Evolutionary conservation across 2,329 filamentous ascomycete species (phyloP).

Genomic region (Alternaria dauci): DNA sequence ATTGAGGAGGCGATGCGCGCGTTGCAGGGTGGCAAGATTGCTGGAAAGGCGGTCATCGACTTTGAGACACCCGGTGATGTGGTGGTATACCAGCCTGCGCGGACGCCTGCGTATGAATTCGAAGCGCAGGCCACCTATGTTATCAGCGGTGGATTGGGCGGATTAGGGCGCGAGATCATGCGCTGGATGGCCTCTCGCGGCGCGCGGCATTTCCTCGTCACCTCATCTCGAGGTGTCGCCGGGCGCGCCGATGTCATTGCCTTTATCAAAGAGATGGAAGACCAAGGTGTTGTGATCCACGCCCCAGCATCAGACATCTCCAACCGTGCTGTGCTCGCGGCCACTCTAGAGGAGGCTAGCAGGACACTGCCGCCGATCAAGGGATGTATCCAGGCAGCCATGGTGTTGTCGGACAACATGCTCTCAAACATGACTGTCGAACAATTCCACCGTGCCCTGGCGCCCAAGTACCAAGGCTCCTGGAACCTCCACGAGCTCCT

Average conservation of each 20-base stretch:
- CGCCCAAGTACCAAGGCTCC: conserved; percentile 20
- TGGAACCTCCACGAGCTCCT: conserved; percentile 34
- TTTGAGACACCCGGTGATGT: conserved; percentile 25
- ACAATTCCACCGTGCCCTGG: conserved; percentile 4
- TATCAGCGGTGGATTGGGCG: conserved; percentile 39
- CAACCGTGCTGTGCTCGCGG: conserved; percentile 21
- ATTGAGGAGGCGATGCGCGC: conserved; percentile 24
- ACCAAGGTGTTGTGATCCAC: conserved; percentile 22
- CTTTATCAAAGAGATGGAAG: conserved; percentile 24
- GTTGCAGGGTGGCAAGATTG: conserved; percentile 45
- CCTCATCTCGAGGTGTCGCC: conserved; percentile 30
- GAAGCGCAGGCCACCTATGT: conserved; percentile 31
- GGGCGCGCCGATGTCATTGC: conserved; percentile 20
- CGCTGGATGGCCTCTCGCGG: conserved; percentile 38
- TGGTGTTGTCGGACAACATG: conserved; percentile 20
- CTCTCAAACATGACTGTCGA: conserved; percentile 12
- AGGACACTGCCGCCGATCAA: conserved; percentile 24
- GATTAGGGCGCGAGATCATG: conserved; percentile 38
- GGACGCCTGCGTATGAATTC: conserved; percentile 9
- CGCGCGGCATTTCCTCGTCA: conserved; percentile 33
- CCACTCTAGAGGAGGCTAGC: conserved; percentile 11
- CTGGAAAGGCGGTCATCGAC: conserved; percentile 53
- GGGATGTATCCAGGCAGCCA: conserved; percentile 27
- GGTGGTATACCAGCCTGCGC: conserved; percentile 9
- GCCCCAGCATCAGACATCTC: conserved; percentile 30